phyloP scores from a whole-genome alignment of 176 grass and related monocot genomes.

The Triticum monococcum region DNA sequence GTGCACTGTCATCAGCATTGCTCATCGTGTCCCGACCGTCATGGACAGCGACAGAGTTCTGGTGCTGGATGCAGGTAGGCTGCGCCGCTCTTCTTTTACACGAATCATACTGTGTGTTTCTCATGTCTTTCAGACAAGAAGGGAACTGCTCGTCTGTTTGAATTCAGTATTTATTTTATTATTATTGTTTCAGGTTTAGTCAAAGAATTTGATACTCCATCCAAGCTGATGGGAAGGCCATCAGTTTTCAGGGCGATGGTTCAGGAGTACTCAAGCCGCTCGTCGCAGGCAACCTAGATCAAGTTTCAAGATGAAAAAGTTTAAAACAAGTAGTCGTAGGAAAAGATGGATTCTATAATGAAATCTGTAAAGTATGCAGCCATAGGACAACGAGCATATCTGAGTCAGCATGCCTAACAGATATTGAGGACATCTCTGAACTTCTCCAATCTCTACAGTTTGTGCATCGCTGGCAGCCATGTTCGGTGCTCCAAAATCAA shows the following conservation, averaged over 20 bases:
- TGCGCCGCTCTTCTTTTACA: not conserved
- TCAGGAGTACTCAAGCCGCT: conserved; percentile 78
- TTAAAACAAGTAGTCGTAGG: not conserved
- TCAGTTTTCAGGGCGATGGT: conserved; percentile 79
- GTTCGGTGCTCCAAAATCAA: too few relatives aligned
- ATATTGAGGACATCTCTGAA: not conserved
- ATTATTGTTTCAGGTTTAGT: conserved; percentile 52
- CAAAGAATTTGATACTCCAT: conserved; percentile 69
- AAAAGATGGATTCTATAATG: not conserved
- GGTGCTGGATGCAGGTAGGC: conserved; percentile 74
- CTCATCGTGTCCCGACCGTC: conserved; percentile 85
- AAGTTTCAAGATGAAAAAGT: not conserved
- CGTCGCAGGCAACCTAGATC: conserved; percentile 20
- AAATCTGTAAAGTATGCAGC: not conserved
- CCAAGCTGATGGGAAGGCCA: conserved; percentile 57
- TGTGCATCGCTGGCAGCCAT: too few relatives aligned
- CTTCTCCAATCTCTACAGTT: too few relatives aligned
- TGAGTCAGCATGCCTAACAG: not conserved
- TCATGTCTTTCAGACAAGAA: not conserved
- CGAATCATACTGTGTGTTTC: not conserved
- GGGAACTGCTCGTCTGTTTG: not conserved
- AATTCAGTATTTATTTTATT: not conserved
- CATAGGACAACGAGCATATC: not conserved
- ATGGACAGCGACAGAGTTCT: conserved; percentile 81
- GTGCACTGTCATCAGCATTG: conserved; percentile 90